Evolutionary conservation across 495 filamentous ascomycete genomes (phyloP).

Genomic region (Xeromyces bisporus): DNA sequence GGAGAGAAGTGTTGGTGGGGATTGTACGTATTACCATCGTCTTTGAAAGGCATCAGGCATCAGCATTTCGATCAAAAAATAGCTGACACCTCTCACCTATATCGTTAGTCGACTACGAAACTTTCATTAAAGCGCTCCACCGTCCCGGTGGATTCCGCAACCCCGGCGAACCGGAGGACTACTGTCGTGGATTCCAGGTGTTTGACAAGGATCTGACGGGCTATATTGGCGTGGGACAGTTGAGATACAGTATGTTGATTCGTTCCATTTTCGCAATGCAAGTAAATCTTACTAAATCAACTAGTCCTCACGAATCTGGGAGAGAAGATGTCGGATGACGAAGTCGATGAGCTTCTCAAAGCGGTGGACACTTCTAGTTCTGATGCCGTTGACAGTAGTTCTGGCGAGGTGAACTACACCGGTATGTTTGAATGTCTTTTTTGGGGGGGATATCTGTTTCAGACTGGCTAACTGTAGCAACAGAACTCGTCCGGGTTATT

Average conservation of each 20-base stretch:
- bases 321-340: slow-evolving; percentile 97
- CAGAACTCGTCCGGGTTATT: slow-evolving; percentile 85
- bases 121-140: slow-evolving; percentile 89
- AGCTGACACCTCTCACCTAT: neutral
- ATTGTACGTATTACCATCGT: slow-evolving; percentile 46
- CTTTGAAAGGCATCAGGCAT: neutral
- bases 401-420: slow-evolving; percentile 91
- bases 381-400: slow-evolving; percentile 88
- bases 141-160: slow-evolving; percentile 96
- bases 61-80: no score
- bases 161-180: slow-evolving; percentile 92
- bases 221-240: slow-evolving; percentile 90
- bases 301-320: slow-evolving; percentile 84
- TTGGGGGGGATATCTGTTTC: neutral
- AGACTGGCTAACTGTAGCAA: slow-evolving; percentile 2
- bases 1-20: slow-evolving; percentile 69
- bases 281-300: neutral
- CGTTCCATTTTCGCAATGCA: neutral
- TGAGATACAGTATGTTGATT: slow-evolving; percentile 57
- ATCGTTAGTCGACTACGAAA: slow-evolving; percentile 80
- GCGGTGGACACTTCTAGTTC: no score
- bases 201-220: slow-evolving; percentile 99
- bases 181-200: slow-evolving; percentile 94
- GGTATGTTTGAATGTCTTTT: slow-evolving; percentile 32
- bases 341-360: slow-evolving; percentile 96